Evolutionary conservation across 805 yeast species (phyloP).

Genomic region (Yamadazyma kitorensis): DNA sequence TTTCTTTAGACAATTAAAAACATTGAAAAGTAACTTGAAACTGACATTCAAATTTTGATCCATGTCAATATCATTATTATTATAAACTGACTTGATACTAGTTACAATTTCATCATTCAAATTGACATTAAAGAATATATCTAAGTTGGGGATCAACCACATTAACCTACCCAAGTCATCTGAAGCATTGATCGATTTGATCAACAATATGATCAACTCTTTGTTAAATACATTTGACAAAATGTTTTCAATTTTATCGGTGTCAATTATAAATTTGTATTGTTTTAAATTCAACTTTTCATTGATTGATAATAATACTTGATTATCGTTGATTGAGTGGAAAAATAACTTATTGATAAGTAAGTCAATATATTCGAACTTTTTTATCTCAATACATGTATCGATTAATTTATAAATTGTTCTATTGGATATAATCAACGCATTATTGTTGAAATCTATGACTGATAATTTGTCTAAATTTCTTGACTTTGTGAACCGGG

Average conservation of each 20-base stretch:
- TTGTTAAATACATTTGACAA: slow-evolving; percentile 19
- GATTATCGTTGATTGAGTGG: slow-evolving; percentile 17
- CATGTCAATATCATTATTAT: slow-evolving; percentile 2
- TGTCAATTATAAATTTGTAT: slow-evolving; percentile 9
- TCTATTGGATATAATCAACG: slow-evolving; percentile 17
- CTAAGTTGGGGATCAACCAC: slow-evolving; percentile 37
- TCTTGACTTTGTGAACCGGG: slow-evolving; percentile 16
- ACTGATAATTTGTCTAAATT: slow-evolving; percentile 3
- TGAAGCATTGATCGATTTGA: slow-evolving; percentile 22
- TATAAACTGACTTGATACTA: neutral
- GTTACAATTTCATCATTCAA: neutral
- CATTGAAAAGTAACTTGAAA: slow-evolving; percentile 16
- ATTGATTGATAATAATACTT: slow-evolving; percentile 8
- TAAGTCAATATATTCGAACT: slow-evolving; percentile 29
- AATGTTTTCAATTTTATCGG: slow-evolving; percentile 11
- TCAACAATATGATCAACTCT: slow-evolving; percentile 19
- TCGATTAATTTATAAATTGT: slow-evolving; percentile 26
- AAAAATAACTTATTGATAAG: slow-evolving; percentile 31
- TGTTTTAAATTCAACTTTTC: slow-evolving; percentile 4
- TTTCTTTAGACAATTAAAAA: slow-evolving; percentile 17
- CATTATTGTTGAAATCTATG: slow-evolving; percentile 12
- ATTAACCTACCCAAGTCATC: slow-evolving; percentile 31
- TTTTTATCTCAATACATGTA: slow-evolving; percentile 24
- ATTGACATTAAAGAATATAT: slow-evolving; percentile 11
- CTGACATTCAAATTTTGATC: slow-evolving; percentile 6